Conservation (phyloP, 2,329 filamentous ascomycete species). For the Cytospora paraplurivora region DNA sequence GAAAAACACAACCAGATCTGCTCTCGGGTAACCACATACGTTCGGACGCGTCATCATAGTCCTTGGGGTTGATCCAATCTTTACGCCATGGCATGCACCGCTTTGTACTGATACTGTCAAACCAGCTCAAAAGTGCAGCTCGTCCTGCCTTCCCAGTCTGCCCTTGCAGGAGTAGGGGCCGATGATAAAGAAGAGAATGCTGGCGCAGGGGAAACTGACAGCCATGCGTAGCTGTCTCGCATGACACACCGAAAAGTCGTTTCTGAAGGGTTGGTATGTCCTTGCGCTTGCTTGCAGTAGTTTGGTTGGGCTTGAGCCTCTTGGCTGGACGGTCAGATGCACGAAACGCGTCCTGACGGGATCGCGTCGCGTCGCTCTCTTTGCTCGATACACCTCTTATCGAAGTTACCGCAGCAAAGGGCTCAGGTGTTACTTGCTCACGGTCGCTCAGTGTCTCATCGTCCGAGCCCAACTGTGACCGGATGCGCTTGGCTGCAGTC, state of each 20-base stretch:
- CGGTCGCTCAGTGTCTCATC: background rate
- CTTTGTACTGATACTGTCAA: conserved; percentile 47
- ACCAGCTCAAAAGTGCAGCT: conserved; percentile 52
- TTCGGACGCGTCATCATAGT: conserved; percentile 35
- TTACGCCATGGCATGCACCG: conserved; percentile 64
- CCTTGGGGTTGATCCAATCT: conserved; percentile 52
- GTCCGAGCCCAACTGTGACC: conserved; percentile 13
- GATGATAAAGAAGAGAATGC: conserved; percentile 51
- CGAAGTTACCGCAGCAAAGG: background rate
- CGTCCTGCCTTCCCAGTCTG: conserved; percentile 36
- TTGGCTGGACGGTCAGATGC: background rate
- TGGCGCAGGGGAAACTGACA: conserved; percentile 34
- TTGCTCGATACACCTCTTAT: conserved; percentile 9
- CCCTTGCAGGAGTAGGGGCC: conserved; percentile 50
- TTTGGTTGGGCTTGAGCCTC: conserved; percentile 2
- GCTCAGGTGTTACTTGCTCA: background rate
- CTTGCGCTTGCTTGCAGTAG: background rate
- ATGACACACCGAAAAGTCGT: conserved; percentile 32
- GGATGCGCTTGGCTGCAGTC: conserved; percentile 22
- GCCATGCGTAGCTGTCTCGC: conserved; percentile 25
- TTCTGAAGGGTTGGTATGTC: conserved; percentile 26
- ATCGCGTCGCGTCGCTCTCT: conserved; percentile 9
- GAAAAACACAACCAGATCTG: too few relatives aligned
- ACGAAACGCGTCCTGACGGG: background rate
- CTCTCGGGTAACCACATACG: conserved; percentile 13